Conservation (phyloP, 176 grass and related monocot species). For the Avena eriantha region DNA sequence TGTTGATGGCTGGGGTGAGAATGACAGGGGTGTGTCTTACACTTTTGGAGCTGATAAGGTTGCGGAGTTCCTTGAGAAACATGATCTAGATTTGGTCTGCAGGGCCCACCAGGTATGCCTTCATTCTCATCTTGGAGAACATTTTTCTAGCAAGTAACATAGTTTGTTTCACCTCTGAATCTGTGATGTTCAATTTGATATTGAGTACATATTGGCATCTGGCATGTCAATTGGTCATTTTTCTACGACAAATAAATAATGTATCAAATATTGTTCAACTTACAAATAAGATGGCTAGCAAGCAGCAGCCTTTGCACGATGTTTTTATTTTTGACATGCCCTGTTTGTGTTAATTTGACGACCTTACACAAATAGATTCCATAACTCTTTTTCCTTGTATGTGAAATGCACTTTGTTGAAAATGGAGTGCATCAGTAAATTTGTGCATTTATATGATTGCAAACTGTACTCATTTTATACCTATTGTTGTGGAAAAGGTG, state of each 20-base stretch:
- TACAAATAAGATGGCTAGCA: neutral
- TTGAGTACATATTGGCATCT: neutral
- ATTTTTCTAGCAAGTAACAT: conserved; percentile 26
- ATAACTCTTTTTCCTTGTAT: neutral
- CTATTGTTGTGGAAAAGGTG: neutral
- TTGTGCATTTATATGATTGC: neutral
- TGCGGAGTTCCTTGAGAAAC: conserved; percentile 66
- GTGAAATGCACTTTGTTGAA: neutral
- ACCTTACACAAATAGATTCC: neutral
- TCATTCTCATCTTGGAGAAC: conserved; percentile 24
- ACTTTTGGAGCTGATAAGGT: conserved; percentile 75
- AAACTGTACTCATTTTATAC: neutral
- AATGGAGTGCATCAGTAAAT: neutral
- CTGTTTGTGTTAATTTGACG: neutral
- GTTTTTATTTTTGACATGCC: neutral
- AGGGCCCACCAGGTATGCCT: conserved; percentile 73
- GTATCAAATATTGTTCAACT: conserved; percentile 4
- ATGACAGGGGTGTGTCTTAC: conserved; percentile 74
- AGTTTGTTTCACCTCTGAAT: neutral
- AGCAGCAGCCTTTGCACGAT: neutral
- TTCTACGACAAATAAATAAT: neutral
- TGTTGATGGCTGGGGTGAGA: conserved; percentile 76
- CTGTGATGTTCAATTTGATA: conserved; percentile 12
- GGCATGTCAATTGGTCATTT: neutral
- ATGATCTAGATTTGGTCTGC: conserved; percentile 74